A percentile compares a stretch with the other conserved stretches of the same genome.
Conservation (phyloP, 805 yeast genomes). For the Yarrowia osloensis region DNA sequence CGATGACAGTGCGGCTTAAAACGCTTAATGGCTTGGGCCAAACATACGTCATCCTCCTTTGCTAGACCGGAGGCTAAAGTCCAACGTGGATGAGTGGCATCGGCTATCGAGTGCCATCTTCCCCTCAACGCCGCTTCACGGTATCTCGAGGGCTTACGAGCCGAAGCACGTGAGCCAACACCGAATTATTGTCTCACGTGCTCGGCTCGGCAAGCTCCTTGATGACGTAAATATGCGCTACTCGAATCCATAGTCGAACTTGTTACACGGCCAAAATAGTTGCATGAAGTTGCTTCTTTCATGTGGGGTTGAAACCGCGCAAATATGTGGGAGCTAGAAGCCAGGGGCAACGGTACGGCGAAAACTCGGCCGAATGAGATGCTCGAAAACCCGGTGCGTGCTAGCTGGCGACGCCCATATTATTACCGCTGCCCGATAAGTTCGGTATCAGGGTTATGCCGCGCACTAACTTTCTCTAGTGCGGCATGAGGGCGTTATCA, state of each 20-base stretch:
- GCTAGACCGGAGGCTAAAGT: not conserved
- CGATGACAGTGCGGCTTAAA: not conserved
- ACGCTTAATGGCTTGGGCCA: not conserved
- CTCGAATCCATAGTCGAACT: not conserved
- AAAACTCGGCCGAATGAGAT: not conserved
- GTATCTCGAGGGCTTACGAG: not conserved
- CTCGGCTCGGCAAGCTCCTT: not conserved
- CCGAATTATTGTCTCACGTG: not conserved
- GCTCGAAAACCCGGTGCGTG: too few species aligned
- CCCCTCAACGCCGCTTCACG: not conserved
- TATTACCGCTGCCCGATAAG: not conserved
- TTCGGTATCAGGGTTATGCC: constrained; percentile 8
- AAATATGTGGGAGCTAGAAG: not conserved
- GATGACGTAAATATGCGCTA: not conserved
- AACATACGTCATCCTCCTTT: not conserved
- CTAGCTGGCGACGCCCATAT: not conserved
- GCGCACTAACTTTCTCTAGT: not conserved
- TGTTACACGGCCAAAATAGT: not conserved
- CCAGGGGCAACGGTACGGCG: not conserved
- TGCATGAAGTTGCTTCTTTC: constrained; percentile 2
- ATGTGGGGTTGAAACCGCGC: constrained; percentile 10
- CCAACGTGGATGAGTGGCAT: not conserved
- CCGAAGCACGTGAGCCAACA: too few species aligned
- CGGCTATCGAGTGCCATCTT: not conserved
- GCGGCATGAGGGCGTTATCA: not conserved